Conservation (phyloP, 2,329 filamentous ascomycete species). For the Dactylellina parvicollis region DNA sequence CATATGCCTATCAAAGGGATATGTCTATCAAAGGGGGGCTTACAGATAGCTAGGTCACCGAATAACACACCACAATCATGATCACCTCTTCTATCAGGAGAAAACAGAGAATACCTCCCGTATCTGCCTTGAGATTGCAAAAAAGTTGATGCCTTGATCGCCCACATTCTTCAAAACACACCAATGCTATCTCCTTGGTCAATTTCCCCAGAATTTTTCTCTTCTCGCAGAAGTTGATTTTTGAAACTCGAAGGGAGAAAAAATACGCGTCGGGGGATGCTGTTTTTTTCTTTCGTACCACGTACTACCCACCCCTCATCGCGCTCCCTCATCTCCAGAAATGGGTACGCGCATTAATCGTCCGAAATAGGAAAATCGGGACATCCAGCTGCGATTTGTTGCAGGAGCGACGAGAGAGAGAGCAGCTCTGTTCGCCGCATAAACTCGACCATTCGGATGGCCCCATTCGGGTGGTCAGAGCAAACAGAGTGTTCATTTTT, state of each 20-base stretch:
- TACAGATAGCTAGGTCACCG: no score
- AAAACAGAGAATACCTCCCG: background rate
- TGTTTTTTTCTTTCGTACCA: background rate
- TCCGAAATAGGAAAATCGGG: constrained; percentile 15
- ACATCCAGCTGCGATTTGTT: background rate
- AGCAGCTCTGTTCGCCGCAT: no score
- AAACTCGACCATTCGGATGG: no score
- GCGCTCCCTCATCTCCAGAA: constrained; percentile 16
- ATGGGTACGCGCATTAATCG: constrained; percentile 23
- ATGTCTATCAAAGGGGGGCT: no score
- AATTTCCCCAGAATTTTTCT: background rate
- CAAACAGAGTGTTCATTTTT: background rate
- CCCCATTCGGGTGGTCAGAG: no score
- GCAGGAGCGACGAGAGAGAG: background rate
- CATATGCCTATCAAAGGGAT: no score
- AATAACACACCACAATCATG: no score
- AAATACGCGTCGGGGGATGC: background rate
- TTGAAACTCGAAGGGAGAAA: no score
- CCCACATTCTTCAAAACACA: background rate
- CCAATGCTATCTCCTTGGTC: background rate
- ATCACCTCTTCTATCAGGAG: no score
- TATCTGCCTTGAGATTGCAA: background rate
- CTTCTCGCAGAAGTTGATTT: background rate
- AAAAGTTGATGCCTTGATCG: no score
- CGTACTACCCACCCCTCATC: constrained; percentile 45